These are phyloP conservation scores for Glaciozyma martinii DNA, from an alignment of 768 basidiomycete species.

Conservation along the genomic window DNA sequence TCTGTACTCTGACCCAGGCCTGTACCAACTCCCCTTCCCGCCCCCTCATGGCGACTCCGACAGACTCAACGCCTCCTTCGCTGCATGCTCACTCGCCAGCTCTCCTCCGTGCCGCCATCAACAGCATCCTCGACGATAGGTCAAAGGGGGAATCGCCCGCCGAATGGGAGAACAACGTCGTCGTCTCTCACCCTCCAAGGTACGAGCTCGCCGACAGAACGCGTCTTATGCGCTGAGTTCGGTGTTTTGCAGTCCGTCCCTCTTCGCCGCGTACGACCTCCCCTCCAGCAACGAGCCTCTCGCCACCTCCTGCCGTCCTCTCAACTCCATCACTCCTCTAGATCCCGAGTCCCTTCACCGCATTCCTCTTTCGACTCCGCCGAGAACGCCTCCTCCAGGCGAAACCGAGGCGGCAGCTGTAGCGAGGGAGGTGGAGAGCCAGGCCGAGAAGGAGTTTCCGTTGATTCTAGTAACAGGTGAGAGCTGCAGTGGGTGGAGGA, in stretches of 20 bases:
- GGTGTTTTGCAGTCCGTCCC: background rate
- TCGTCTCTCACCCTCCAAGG: constrained; percentile 2
- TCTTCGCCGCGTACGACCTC: background rate
- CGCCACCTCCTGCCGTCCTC: background rate
- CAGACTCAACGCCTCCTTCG: background rate
- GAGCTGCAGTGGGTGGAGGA: background rate
- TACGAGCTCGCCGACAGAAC: background rate
- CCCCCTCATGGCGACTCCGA: too few relatives aligned
- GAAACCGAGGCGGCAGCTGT: background rate
- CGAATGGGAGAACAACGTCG: constrained; percentile 1
- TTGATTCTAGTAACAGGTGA: constrained; percentile 1
- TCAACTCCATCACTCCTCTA: background rate
- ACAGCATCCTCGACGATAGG: background rate
- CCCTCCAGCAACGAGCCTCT: background rate
- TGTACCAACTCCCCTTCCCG: too few relatives aligned
- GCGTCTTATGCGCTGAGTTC: background rate
- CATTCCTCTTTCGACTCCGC: constrained; percentile 5
- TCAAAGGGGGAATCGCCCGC: background rate
- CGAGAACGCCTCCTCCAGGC: background rate
- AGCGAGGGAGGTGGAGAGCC: background rate
- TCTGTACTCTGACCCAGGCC: too few relatives aligned
- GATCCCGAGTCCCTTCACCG: background rate
- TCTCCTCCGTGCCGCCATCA: background rate
- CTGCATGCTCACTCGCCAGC: constrained; percentile 1
- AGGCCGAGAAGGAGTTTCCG: background rate